Percentiles rank a stretch among this genome's conserved stretches.
Evolutionary conservation across 2,329 filamentous ascomycete species (phyloP).

Genomic region (Leptoxyphium fumago): DNA sequence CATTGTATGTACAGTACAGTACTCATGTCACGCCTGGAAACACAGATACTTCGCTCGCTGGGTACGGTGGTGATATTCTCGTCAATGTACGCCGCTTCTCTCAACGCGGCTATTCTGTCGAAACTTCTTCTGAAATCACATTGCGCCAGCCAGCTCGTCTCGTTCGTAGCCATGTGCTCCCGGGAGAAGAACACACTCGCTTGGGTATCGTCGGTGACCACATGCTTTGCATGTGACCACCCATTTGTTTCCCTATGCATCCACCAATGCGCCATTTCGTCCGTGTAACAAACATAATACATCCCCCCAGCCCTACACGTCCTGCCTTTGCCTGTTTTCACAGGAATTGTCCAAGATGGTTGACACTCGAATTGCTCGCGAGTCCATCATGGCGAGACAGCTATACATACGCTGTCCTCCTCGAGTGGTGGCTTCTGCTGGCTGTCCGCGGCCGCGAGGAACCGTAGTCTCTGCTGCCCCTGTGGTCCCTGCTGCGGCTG

Average conservation of each 20-base stretch:
- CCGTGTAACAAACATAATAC: neutral
- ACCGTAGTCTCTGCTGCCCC: constrained; percentile 15
- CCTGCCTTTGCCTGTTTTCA: neutral
- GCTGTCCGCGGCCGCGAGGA: constrained; percentile 5
- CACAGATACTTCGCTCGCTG: no score
- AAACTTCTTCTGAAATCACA: neutral
- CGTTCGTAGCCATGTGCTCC: neutral
- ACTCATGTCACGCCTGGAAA: no score
- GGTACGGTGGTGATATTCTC: no score
- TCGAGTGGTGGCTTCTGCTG: constrained; percentile 3
- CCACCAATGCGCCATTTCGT: neutral
- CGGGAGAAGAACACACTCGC: neutral
- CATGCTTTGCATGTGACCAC: neutral
- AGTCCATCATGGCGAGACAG: no score
- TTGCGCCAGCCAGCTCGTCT: neutral
- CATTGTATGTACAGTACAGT: no score
- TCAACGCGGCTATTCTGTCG: no score
- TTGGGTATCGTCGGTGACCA: neutral
- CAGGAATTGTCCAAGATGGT: neutral
- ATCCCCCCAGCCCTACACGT: neutral
- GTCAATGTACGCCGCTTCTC: no score
- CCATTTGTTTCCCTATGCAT: no score
- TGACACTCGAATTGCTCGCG: neutral
- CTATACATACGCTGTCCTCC: neutral
- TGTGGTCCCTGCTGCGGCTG: constrained; percentile 10